Percentiles rank a stretch among this genome's conserved stretches.
These are phyloP conservation scores for Salix viminalis DNA, from an alignment of 345 rosid species.

Conservation along the genomic window DNA sequence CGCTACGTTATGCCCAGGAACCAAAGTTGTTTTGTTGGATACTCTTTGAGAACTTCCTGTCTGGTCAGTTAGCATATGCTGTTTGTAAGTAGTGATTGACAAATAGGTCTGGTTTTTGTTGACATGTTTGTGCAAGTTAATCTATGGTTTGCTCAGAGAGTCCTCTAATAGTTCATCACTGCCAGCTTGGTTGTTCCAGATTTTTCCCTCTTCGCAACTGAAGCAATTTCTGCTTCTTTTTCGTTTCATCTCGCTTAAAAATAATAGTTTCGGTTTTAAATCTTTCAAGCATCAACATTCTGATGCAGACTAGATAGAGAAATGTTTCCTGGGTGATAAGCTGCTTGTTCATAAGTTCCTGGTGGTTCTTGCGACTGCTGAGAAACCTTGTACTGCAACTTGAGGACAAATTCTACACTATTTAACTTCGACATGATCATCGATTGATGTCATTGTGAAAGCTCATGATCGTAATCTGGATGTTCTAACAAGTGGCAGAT, in stretches of 20 bases:
- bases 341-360: neutral
- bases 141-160: constrained; percentile 6
- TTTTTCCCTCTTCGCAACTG: neutral
- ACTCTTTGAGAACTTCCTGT: neutral
- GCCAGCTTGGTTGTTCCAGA: neutral
- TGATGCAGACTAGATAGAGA: no score
- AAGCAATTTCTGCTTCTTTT: neutral
- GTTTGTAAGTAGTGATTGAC: neutral
- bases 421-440: neutral
- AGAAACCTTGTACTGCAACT: neutral
- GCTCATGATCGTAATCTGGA: neutral
- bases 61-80: constrained; percentile 9
- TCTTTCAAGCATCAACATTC: neutral
- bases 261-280: neutral
- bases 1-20: constrained; percentile 18
- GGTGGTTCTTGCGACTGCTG: neutral
- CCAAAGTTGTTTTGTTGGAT: constrained; percentile 7
- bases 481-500: neutral
- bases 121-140: constrained; percentile 9
- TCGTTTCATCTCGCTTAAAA: neutral
- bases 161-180: neutral
- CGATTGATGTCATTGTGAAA: neutral
- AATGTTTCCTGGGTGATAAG: neutral
- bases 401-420: neutral
- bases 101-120: constrained; percentile 15